Evolutionary conservation across 106 monocot species (phyloP).

Genomic region (Dioscorea zingiberensis): DNA sequence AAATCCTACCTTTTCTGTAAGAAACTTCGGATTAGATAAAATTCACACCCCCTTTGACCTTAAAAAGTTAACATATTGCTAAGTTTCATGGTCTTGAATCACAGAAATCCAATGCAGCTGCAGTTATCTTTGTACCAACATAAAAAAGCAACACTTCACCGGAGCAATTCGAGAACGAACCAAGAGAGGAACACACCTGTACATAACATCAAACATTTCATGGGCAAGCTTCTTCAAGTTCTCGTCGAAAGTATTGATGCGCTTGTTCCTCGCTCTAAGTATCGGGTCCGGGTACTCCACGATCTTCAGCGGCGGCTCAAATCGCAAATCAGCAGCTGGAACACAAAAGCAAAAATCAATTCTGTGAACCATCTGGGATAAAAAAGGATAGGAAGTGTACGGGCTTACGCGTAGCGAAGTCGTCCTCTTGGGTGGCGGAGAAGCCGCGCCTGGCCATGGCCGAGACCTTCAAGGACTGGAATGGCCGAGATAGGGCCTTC

Average conservation of each 20-base stretch:
- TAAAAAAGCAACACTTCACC: too few relatives aligned
- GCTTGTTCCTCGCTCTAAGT: conserved; percentile 81
- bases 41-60: too few relatives aligned
- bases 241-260: conserved; percentile 78
- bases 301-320: conserved; percentile 66
- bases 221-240: conserved; percentile 55
- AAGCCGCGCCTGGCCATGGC: conserved; percentile 32
- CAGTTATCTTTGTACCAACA: too few relatives aligned
- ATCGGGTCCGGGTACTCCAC: conserved; percentile 88
- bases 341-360: conserved; percentile 1
- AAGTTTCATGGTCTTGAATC: too few relatives aligned
- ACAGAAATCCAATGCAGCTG: too few relatives aligned
- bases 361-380: neutral
- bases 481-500: neutral
- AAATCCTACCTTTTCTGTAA: too few relatives aligned
- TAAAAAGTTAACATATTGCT: too few relatives aligned
- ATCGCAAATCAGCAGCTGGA: conserved; percentile 59
- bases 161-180: neutral
- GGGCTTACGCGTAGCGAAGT: conserved; percentile 31
- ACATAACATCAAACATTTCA: conserved; percentile 98
- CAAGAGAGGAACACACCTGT: conserved; percentile 56
- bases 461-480: conserved; percentile 3
- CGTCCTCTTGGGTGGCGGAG: conserved; percentile 19
- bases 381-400: neutral
- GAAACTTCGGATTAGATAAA: too few relatives aligned